These are phyloP conservation scores for Solanum bulbocastanum DNA, from an alignment of 257 asterid species.

Conservation along the genomic window DNA sequence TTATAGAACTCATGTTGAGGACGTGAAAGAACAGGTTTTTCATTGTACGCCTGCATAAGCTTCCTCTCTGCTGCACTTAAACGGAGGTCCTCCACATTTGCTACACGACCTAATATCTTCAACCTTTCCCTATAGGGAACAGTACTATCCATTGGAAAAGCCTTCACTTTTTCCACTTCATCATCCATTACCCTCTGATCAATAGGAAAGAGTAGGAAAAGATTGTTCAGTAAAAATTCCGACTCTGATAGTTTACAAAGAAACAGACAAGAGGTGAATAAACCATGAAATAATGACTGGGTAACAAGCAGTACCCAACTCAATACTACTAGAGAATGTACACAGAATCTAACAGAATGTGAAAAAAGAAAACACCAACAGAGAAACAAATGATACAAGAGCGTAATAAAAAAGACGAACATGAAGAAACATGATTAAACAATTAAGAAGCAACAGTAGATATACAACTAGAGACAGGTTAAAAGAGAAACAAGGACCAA, in stretches of 20 bases:
- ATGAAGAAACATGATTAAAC: not conserved
- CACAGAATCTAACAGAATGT: not conserved
- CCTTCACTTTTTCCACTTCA: slow-evolving; percentile 71
- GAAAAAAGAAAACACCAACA: not conserved
- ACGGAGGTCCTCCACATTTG: slow-evolving; percentile 82
- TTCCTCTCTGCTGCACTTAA: slow-evolving; percentile 84
- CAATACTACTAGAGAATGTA: not conserved
- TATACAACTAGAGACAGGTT: not conserved
- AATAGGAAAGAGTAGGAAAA: not conserved
- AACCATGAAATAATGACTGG: not conserved
- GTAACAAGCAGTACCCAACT: not conserved
- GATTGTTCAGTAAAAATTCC: not conserved
- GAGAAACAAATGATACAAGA: not conserved
- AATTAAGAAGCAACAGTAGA: not conserved
- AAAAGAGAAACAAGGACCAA: not conserved
- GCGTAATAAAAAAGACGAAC: not conserved
- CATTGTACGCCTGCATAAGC: slow-evolving; percentile 85
- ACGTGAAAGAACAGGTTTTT: slow-evolving; percentile 96
- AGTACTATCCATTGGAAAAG: slow-evolving; percentile 32
- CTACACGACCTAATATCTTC: slow-evolving; percentile 84
- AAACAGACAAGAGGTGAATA: not conserved
- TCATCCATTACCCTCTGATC: slow-evolving; percentile 61
- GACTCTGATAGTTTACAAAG: not conserved
- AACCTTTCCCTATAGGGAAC: not conserved
- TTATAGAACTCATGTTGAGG: slow-evolving; percentile 85